These are phyloP conservation scores for Colletotrichum endophyticum DNA, from an alignment of 2,329 filamentous ascomycete genomes.

Conservation along the genomic window DNA sequence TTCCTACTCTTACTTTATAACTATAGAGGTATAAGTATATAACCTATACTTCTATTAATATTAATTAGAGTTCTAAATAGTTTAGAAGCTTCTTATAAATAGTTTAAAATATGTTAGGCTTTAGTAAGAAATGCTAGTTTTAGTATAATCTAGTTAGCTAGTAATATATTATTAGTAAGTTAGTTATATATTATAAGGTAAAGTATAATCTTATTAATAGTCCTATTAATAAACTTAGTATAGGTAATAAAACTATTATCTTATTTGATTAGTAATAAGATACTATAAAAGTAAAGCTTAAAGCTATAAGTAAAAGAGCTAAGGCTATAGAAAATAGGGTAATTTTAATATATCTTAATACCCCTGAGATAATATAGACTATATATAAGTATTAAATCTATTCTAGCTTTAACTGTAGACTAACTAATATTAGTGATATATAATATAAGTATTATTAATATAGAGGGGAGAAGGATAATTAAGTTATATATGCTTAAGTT, in stretches of 20 bases:
- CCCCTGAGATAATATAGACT: neutral
- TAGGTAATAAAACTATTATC: neutral
- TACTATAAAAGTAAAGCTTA: neutral
- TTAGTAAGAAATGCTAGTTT: neutral
- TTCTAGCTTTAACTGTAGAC: neutral
- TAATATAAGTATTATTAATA: too few species aligned
- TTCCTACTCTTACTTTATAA: neutral
- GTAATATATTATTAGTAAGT: neutral
- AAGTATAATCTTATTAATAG: neutral
- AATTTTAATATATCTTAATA: neutral
- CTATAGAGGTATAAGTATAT: neutral
- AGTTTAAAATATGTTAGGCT: neutral
- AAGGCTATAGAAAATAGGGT: neutral
- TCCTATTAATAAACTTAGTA: neutral
- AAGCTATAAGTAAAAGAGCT: neutral
- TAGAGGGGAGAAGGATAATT: neutral
- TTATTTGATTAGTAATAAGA: neutral
- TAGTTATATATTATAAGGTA: neutral
- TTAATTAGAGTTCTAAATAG: accelerated
- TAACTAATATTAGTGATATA: neutral
- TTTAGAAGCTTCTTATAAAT: neutral
- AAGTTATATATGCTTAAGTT: neutral
- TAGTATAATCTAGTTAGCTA: neutral
- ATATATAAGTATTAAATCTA: neutral
- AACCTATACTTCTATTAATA: neutral